Conservation (phyloP, 192 early-diverging fungal species). For the Linnemannia exigua region DNA sequence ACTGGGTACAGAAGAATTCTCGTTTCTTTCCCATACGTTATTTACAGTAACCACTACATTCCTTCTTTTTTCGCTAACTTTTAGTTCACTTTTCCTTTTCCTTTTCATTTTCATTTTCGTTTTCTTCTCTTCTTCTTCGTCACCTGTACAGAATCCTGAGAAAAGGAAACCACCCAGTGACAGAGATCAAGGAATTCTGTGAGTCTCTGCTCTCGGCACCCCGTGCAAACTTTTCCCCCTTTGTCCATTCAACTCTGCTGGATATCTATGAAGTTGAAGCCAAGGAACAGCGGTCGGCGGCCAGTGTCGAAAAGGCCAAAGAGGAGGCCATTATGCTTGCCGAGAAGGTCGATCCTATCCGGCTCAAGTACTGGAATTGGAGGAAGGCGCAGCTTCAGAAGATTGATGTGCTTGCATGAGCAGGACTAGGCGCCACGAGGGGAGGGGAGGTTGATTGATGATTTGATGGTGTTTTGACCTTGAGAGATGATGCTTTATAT, state of each 20-base stretch:
- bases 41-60: too few relatives aligned
- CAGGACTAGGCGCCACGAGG: too few relatives aligned
- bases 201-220: slow-evolving; percentile 36
- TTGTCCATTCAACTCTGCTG: slow-evolving; percentile 54
- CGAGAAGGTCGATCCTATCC: slow-evolving; percentile 70
- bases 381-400: slow-evolving; percentile 51
- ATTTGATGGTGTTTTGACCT: too few relatives aligned
- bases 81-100: neutral
- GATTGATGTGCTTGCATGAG: slow-evolving; percentile 22
- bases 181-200: slow-evolving; percentile 59
- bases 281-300: slow-evolving; percentile 12
- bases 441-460: too few relatives aligned
- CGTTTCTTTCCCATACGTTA: neutral
- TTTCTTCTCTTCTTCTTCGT: neutral
- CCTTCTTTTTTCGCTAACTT: too few relatives aligned
- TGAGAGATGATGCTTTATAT: too few relatives aligned
- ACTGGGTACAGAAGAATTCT: slow-evolving; percentile 69
- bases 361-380: slow-evolving; percentile 79
- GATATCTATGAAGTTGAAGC: slow-evolving; percentile 66
- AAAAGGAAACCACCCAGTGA: slow-evolving; percentile 40
- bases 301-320: slow-evolving; percentile 50
- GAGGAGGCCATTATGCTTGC: slow-evolving; percentile 63
- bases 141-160: slow-evolving; percentile 54
- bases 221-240: slow-evolving; percentile 54
- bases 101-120: too few relatives aligned